Evolutionary conservation across 495 filamentous ascomycete genomes (phyloP).

Genomic region (Daldinia vernicosa): DNA sequence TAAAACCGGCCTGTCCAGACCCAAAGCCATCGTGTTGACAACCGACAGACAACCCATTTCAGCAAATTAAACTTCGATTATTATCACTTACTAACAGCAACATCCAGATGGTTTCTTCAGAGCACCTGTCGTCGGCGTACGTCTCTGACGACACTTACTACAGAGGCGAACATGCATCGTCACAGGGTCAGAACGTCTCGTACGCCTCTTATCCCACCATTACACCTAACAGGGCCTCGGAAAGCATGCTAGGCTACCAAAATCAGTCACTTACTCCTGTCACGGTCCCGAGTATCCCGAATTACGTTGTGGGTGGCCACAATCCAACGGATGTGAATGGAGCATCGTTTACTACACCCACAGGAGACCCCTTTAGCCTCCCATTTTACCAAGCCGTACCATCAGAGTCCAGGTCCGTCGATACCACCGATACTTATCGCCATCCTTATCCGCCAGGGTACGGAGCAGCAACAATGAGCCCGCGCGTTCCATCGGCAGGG

Average conservation of each 20-base stretch:
- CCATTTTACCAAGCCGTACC: constrained; percentile 38
- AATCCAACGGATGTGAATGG: constrained; percentile 34
- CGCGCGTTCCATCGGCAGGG: constrained; percentile 23
- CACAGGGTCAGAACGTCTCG: constrained; percentile 30
- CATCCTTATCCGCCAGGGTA: constrained; percentile 41
- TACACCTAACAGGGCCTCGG: constrained; percentile 30
- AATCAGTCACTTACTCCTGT: constrained; percentile 33
- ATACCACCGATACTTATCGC: constrained; percentile 35
- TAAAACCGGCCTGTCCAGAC: constrained; percentile 31
- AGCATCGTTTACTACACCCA: constrained; percentile 34
- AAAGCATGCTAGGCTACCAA: constrained; percentile 36
- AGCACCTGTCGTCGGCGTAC: constrained; percentile 38
- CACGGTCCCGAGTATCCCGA: constrained; percentile 30
- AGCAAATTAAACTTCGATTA: constrained; percentile 2
- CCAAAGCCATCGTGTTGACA: background rate
- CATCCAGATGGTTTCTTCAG: constrained; percentile 38
- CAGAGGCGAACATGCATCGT: constrained; percentile 26
- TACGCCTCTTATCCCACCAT: constrained; percentile 37
- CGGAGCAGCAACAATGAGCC: constrained; percentile 32
- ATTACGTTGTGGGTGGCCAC: constrained; percentile 36
- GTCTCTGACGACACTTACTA: constrained; percentile 40
- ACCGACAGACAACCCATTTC: background rate
- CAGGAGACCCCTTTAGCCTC: constrained; percentile 37
- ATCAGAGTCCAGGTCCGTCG: constrained; percentile 30
- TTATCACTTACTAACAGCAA: constrained; percentile 19